Evolutionary conservation across 805 yeast genomes (phyloP).

Genomic region (Komagataella kurtzmanii): DNA sequence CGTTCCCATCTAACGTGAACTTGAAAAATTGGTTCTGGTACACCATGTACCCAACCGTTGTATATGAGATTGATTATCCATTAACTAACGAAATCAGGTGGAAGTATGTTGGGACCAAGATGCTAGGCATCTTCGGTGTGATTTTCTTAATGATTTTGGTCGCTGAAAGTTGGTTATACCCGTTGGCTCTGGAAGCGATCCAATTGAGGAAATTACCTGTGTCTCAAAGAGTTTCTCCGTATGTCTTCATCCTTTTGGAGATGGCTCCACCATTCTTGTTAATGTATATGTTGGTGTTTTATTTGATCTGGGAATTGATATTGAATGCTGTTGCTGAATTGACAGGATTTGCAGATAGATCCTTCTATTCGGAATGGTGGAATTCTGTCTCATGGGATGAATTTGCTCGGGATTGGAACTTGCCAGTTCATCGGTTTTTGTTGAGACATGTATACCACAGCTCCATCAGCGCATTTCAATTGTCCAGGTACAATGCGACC

Average conservation of each 20-base stretch:
- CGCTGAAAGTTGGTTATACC: constrained; percentile 66
- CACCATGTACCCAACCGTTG: constrained; percentile 82
- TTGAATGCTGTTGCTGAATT: constrained; percentile 84
- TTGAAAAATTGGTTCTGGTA: constrained; percentile 55
- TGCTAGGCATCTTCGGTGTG: constrained; percentile 77
- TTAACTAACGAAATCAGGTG: constrained; percentile 58
- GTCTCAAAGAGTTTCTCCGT: constrained; percentile 26
- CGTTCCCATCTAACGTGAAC: constrained; percentile 67
- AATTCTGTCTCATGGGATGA: constrained; percentile 88
- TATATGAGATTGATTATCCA: constrained; percentile 74
- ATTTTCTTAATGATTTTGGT: constrained; percentile 70
- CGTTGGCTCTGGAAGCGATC: constrained; percentile 50
- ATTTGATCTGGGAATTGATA: constrained; percentile 91
- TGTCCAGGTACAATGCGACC: constrained; percentile 59
- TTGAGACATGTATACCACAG: constrained; percentile 91
- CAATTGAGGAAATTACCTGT: constrained; percentile 37
- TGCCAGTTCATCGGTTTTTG: constrained; percentile 82
- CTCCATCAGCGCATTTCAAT: constrained; percentile 60
- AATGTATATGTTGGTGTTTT: constrained; percentile 68
- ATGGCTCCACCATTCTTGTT: constrained; percentile 69
- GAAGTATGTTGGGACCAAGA: constrained; percentile 53
- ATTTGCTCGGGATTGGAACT: constrained; percentile 88
- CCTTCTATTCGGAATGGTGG: constrained; percentile 98
- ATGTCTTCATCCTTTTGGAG: constrained; percentile 52
- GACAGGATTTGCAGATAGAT: constrained; percentile 77